These are phyloP conservation scores for Fusarium sp. DNA, from an alignment of 2,329 filamentous ascomycete genomes.

Conservation along the genomic window DNA sequence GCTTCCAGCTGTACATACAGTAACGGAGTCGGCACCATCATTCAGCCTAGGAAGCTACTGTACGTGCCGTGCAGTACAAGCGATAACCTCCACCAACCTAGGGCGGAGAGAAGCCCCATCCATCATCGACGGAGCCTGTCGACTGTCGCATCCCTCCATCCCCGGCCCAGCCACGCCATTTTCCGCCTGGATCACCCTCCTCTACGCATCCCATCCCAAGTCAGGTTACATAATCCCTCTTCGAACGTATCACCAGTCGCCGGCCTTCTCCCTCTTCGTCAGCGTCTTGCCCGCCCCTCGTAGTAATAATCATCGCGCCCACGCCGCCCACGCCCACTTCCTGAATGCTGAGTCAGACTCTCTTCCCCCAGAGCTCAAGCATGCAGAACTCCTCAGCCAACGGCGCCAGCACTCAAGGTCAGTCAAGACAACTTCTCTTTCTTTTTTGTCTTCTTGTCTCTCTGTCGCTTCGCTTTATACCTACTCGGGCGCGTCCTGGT, in stretches of 20 bases:
- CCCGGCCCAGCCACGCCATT: slow-evolving; percentile 48
- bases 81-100: slow-evolving; percentile 24
- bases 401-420: slow-evolving; percentile 51
- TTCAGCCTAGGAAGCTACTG: slow-evolving; percentile 2
- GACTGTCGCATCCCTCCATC: slow-evolving; percentile 15
- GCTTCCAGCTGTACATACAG: slow-evolving; percentile 4
- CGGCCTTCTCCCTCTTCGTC: slow-evolving; percentile 45
- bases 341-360: slow-evolving; percentile 53
- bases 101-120: slow-evolving; percentile 26
- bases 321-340: slow-evolving; percentile 39
- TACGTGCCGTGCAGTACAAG: slow-evolving; percentile 14
- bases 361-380: slow-evolving; percentile 45
- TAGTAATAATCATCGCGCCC: slow-evolving; percentile 48
- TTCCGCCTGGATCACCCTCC: slow-evolving; percentile 42
- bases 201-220: slow-evolving; percentile 16
- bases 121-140: slow-evolving; percentile 8
- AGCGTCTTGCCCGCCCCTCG: slow-evolving; percentile 45
- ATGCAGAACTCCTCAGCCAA: slow-evolving; percentile 50
- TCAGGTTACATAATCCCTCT: slow-evolving; percentile 47
- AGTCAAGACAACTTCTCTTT: slow-evolving; percentile 42
- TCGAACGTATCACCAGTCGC: slow-evolving; percentile 40
- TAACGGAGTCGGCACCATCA: slow-evolving; percentile 9
- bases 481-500: slow-evolving; percentile 17
- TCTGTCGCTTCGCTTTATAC: slow-evolving; percentile 25
- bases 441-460: slow-evolving; percentile 8